Evolutionary conservation across 1,284 basidiomycete species (phyloP).

Genomic region (Puccinia novopanici): DNA sequence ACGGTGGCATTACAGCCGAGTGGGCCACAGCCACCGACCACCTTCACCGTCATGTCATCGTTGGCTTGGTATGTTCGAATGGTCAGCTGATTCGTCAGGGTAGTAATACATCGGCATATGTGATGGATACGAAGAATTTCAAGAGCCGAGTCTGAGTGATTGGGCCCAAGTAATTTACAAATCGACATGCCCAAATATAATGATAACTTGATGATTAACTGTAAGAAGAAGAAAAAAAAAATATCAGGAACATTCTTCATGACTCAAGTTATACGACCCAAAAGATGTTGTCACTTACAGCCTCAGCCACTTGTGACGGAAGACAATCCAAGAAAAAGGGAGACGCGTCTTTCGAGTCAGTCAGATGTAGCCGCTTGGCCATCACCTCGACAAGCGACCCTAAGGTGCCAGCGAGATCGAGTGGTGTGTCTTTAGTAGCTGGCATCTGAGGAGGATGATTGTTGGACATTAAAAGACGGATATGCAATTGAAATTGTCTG

Average conservation of each 20-base stretch:
- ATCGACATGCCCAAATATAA: conserved; percentile 50
- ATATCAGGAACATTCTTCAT: neutral
- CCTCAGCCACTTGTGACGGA: conserved; percentile 46
- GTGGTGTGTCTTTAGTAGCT: neutral
- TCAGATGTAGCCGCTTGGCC: conserved; percentile 47
- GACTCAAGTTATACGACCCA: too few relatives aligned
- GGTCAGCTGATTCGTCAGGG: conserved; percentile 39
- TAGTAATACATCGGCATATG: conserved; percentile 46
- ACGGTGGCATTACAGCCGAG: conserved; percentile 47
- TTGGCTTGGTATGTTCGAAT: conserved; percentile 39
- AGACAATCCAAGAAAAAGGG: conserved; percentile 47
- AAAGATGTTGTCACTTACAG: conserved; percentile 21
- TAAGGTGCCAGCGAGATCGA: conserved; percentile 23
- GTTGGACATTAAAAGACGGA: conserved; percentile 35
- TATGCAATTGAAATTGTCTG: conserved; percentile 47
- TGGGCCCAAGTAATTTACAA: conserved; percentile 42
- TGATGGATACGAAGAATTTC: conserved; percentile 50
- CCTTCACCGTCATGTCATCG: conserved; percentile 31
- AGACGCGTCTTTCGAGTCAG: conserved; percentile 49
- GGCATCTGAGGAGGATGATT: conserved; percentile 36
- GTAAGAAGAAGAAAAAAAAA: neutral
- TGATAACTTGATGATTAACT: conserved; percentile 50
- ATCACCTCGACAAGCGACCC: conserved; percentile 42
- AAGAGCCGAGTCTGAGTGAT: conserved; percentile 34
- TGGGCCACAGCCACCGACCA: conserved; percentile 39